Evolutionary conservation across 2,329 filamentous ascomycete species (phyloP), one percentile per base, ranked within the genome.

Genomic region (Purpureocillium lavendulum): DNA sequence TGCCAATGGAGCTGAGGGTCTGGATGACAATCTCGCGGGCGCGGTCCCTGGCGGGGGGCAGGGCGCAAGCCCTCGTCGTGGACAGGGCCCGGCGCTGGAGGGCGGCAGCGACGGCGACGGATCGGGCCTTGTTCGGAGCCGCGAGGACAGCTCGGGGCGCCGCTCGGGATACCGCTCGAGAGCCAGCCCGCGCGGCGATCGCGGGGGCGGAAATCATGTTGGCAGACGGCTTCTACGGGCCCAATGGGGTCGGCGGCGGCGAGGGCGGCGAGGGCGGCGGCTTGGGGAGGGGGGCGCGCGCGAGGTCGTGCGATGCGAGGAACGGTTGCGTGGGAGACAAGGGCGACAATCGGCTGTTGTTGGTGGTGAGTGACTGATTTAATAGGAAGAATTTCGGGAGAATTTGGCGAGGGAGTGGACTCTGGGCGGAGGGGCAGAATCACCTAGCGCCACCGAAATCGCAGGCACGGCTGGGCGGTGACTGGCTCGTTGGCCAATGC

Each of bases 1-100:
- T 95, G 46, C 88, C 90, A 60, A 97, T 94, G 66, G 90, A 95
- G 69, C 87, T 94, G 51, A 97, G 75, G 44, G 95, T 77, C 57
- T 56, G 65, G 48, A 52, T 54, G 26, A 65, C 58, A 40, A 64
- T 62, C 47, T 65, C 60, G 36, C 55, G 54, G 34, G 50, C 57
- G 31, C 55, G 50, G 35, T 61, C 56, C 13, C 47, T 49, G 13
- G 43, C 37, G 6, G 51, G 50, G 9, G 45, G 41, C 7, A 40
- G 34, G 10, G 40, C 38, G 9, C 33, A 15, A 14, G 15, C 12
- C 32, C 31, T 37, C 15, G 41, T 44, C 30, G 38, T 14, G 13
- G 45, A 45, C 30, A 53, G 37, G 8, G 43, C 39, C 37, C 45
- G 47, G 14, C 43, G 41, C 36, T 52, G 46, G 40, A 55, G 59